Percentiles rank a stretch among this genome's conserved stretches.
Conservation (phyloP, 2,329 filamentous ascomycete species). For the Passalora sequoiae region DNA sequence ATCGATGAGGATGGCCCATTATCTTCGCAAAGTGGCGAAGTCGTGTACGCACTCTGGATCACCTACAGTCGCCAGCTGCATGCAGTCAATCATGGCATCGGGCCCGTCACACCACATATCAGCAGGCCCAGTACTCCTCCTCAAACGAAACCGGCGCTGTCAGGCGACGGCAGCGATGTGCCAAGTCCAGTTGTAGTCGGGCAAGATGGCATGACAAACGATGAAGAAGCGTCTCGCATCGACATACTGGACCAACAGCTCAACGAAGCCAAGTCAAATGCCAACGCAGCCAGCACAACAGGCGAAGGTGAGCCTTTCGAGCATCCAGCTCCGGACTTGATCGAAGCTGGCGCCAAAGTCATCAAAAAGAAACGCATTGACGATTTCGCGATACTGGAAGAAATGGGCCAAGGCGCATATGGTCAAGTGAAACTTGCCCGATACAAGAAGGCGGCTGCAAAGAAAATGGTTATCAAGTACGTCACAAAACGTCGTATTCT, state of each 20-base stretch:
- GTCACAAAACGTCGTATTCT: constrained; percentile 95
- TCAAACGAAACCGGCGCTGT: constrained; percentile 50
- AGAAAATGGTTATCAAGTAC: constrained; percentile 93
- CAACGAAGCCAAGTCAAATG: constrained; percentile 21
- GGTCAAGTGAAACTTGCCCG: constrained; percentile 94
- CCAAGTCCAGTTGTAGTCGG: constrained; percentile 33
- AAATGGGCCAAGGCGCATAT: constrained; percentile 97
- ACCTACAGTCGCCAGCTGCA: constrained; percentile 94
- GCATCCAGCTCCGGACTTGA: constrained; percentile 35
- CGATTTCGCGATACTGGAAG: constrained; percentile 88
- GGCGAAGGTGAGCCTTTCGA: constrained; percentile 34
- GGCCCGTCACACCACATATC: constrained; percentile 58
- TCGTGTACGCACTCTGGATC: constrained; percentile 94
- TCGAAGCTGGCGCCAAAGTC: constrained; percentile 28
- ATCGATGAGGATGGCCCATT: constrained; percentile 58
- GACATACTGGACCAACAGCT: constrained; percentile 50
- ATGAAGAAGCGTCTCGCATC: constrained; percentile 35
- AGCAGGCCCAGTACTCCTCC: constrained; percentile 66
- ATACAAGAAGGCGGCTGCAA: constrained; percentile 64
- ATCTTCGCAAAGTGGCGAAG: constrained; percentile 59
- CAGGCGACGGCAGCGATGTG: constrained; percentile 15
- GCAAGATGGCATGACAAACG: constrained; percentile 23
- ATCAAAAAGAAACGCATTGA: constrained; percentile 72
- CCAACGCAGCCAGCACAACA: constrained; percentile 7
- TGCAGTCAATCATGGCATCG: constrained; percentile 58